phyloP scores from a whole-genome alignment of 345 rosid genomes.

The Populus tremula region DNA sequence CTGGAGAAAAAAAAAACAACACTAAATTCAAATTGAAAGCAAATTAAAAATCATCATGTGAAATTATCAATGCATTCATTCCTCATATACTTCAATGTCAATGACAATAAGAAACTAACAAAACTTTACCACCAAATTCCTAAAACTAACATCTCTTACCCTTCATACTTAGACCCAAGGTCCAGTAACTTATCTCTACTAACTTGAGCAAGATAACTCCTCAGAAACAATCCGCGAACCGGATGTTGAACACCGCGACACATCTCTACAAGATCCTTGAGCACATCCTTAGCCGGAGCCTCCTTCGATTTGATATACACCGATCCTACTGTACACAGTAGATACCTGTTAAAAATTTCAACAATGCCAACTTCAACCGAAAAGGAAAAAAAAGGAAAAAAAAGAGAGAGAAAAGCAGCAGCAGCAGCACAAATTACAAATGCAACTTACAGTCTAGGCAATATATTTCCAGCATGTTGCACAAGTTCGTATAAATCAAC shows the following conservation, averaged over 20 bases:
- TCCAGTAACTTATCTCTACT: conserved; percentile 92
- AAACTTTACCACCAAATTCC: not conserved
- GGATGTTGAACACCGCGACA: conserved; percentile 98
- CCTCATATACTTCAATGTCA: not conserved
- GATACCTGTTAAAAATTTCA: conserved; percentile 52
- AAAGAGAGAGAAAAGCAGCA: not conserved
- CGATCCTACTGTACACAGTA: conserved; percentile 94
- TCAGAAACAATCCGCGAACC: conserved; percentile 88
- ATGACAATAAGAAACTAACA: not conserved
- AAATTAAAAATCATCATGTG: not conserved
- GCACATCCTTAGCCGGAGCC: conserved; percentile 93
- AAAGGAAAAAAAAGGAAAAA: not conserved
- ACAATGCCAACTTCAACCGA: not conserved
- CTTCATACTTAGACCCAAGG: conserved; percentile 89
- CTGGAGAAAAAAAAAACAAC: conserved; percentile 33
- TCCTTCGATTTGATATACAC: conserved; percentile 93
- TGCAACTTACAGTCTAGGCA: conserved; percentile 23
- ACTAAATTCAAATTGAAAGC: not conserved
- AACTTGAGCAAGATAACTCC: conserved; percentile 95
- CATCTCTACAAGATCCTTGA: conserved; percentile 98
- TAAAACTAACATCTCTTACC: conserved; percentile 48
- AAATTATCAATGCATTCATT: not conserved
- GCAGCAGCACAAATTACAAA: not conserved
- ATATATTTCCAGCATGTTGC: conserved; percentile 27
- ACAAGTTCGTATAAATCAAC: conserved; percentile 34